Evolutionary conservation across 1,284 basidiomycete species (phyloP).

Genomic region (Neotropicomus parvogracilis): DNA sequence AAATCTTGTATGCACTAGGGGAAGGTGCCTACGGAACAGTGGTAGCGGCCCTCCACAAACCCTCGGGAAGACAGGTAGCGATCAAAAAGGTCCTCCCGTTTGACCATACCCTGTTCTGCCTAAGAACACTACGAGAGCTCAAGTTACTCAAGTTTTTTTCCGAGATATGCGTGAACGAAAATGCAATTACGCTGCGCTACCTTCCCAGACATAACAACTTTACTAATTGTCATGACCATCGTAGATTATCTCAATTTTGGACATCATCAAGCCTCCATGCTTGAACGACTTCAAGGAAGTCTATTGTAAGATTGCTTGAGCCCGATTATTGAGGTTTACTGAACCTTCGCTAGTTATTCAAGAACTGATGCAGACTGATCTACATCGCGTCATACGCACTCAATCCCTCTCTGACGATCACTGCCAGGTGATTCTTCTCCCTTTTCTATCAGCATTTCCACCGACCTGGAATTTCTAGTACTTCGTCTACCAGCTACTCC

Average conservation of each 20-base stretch:
- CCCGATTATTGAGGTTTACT: background rate
- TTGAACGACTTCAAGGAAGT: constrained; percentile 82
- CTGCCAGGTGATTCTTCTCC: constrained; percentile 55
- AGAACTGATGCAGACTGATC: constrained; percentile 88
- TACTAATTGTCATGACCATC: background rate
- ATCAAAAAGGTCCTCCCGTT: constrained; percentile 85
- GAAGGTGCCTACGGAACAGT: no score
- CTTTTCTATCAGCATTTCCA: constrained; percentile 3
- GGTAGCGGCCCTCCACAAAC: constrained; percentile 64
- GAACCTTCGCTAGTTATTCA: constrained; percentile 61
- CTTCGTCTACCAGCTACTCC: constrained; percentile 72
- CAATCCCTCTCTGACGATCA: constrained; percentile 89
- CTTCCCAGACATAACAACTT: background rate
- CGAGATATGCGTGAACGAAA: constrained; percentile 77
- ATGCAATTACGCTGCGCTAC: constrained; percentile 38
- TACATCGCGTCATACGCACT: constrained; percentile 87
- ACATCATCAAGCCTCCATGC: constrained; percentile 78
- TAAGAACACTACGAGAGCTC: constrained; percentile 82
- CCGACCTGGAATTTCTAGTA: constrained; percentile 41
- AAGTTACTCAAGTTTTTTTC: constrained; percentile 64
- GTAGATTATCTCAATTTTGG: constrained; percentile 82
- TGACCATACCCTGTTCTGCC: constrained; percentile 85
- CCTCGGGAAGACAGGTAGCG: constrained; percentile 65
- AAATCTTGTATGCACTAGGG: no score
- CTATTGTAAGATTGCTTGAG: constrained; percentile 49